phyloP scores from a whole-genome alignment of 192 early-diverging fungal species.

The Entomortierella lignicola region DNA sequence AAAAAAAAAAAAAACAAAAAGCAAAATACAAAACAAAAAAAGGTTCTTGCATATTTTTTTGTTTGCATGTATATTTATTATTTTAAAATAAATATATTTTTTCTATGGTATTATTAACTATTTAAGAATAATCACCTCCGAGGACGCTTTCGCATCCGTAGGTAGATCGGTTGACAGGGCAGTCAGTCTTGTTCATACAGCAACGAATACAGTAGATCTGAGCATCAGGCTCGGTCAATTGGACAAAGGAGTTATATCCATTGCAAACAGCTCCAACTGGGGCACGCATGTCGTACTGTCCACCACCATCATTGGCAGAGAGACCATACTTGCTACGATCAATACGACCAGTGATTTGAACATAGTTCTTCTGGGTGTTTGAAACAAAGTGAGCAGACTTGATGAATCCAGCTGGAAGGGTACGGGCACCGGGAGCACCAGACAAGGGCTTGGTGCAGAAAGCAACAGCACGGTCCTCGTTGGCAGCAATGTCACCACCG shows the following conservation, averaged over 20 bases:
- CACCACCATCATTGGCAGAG: conserved; percentile 57
- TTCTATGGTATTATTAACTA: not conserved
- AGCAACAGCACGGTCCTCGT: conserved; percentile 43
- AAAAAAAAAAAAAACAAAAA: too few species aligned
- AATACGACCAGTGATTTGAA: conserved; percentile 65
- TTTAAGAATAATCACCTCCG: conserved; percentile 31
- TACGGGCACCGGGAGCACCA: conserved; percentile 43
- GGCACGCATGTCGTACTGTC: conserved; percentile 62
- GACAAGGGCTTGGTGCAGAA: conserved; percentile 46
- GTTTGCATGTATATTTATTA: not conserved
- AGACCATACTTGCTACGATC: conserved; percentile 53
- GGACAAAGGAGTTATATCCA: conserved; percentile 53
- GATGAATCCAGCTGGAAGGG: conserved; percentile 56
- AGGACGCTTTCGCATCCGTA: conserved; percentile 33
- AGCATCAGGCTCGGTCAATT: conserved; percentile 55
- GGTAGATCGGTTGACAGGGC: conserved; percentile 25
- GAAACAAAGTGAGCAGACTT: conserved; percentile 48
- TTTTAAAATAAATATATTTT: not conserved
- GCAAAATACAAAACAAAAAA: too few species aligned
- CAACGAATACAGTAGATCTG: conserved; percentile 60
- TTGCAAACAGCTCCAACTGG: conserved; percentile 54
- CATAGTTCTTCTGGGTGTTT: conserved; percentile 38
- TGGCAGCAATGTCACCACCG: conserved; percentile 28
- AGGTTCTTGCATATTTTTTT: not conserved
- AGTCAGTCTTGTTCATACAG: conserved; percentile 44